Conservation (phyloP, 768 basidiomycete genomes). For the Rhodotorula taiwanensis region DNA sequence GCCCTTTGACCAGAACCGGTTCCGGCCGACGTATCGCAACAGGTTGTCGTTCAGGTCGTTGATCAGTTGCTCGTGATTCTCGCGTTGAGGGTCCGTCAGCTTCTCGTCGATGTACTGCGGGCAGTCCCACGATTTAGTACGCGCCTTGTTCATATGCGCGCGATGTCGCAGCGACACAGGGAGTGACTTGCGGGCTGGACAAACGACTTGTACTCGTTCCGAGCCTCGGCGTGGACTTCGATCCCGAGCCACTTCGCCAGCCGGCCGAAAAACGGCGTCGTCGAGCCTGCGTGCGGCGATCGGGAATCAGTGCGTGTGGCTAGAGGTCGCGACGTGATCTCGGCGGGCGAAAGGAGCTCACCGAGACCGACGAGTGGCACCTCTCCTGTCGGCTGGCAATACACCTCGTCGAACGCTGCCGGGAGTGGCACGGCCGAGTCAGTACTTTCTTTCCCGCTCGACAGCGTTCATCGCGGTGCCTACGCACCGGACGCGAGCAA, state of each 20-base stretch:
- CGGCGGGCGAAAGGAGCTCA: too few species aligned
- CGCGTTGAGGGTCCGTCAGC: constrained; percentile 36
- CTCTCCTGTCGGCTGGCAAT: constrained; percentile 39
- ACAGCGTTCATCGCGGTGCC: background rate
- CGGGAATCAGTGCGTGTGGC: too few species aligned
- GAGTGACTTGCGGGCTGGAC: constrained; percentile 26
- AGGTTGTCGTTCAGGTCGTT: constrained; percentile 40
- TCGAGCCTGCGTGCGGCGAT: constrained; percentile 19
- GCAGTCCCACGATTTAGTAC: too few species aligned
- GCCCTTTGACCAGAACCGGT: constrained; percentile 23
- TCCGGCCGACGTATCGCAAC: constrained; percentile 34
- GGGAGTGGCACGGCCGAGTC: too few species aligned
- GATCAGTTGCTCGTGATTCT: constrained; percentile 38
- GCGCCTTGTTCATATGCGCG: too few species aligned
- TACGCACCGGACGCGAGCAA: constrained; percentile 35
- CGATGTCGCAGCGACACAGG: too few species aligned
- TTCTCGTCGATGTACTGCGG: constrained; percentile 34
- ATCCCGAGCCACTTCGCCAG: constrained; percentile 40
- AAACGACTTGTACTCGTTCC: constrained; percentile 38
- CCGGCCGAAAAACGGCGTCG: constrained; percentile 38
- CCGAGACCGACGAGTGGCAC: constrained; percentile 39
- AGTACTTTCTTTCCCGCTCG: too few species aligned
- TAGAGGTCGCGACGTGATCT: too few species aligned
- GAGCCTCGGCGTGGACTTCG: constrained; percentile 40
- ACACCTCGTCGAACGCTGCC: constrained; percentile 38